A percentile compares a stretch with the other conserved stretches of the same genome.
phyloP scores from a whole-genome alignment of 768 basidiomycete species.

The Boletus reticulatus region DNA sequence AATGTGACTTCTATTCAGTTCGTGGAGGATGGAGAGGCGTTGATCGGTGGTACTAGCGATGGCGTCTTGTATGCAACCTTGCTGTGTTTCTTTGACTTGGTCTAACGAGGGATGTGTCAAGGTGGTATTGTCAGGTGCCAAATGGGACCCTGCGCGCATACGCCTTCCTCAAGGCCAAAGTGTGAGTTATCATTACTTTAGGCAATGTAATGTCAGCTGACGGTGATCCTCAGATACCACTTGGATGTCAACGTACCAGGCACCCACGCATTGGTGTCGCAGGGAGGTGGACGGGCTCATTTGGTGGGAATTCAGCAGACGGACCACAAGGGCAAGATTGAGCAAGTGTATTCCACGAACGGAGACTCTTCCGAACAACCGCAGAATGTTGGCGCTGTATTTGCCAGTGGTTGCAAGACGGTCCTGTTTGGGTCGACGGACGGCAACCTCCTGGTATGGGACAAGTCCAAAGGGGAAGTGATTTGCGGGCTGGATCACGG shows the following conservation, averaged over 20 bases:
- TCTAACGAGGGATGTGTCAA: conserved; percentile 26
- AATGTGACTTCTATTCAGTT: conserved; percentile 66
- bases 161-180: conserved; percentile 54
- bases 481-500: conserved; percentile 62
- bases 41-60: conserved; percentile 69
- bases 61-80: conserved; percentile 54
- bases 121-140: conserved; percentile 68
- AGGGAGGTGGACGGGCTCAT: conserved; percentile 47
- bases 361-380: conserved; percentile 29
- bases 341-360: conserved; percentile 50
- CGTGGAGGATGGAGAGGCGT: conserved; percentile 57
- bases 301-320: conserved; percentile 50
- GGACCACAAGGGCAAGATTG: conserved; percentile 51
- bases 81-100: neutral
- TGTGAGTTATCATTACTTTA: conserved; percentile 40
- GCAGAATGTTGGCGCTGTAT: conserved; percentile 47
- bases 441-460: conserved; percentile 61
- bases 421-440: conserved; percentile 58
- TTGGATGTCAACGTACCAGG: conserved; percentile 52
- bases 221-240: conserved; percentile 39
- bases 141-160: conserved; percentile 64
- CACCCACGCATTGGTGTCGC: conserved; percentile 52
- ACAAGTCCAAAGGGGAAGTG: conserved; percentile 49
- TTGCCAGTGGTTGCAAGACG: conserved; percentile 49
- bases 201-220: conserved; percentile 8